Conservation (phyloP, 495 filamentous ascomycete genomes). For the Filosporella fistucella region DNA sequence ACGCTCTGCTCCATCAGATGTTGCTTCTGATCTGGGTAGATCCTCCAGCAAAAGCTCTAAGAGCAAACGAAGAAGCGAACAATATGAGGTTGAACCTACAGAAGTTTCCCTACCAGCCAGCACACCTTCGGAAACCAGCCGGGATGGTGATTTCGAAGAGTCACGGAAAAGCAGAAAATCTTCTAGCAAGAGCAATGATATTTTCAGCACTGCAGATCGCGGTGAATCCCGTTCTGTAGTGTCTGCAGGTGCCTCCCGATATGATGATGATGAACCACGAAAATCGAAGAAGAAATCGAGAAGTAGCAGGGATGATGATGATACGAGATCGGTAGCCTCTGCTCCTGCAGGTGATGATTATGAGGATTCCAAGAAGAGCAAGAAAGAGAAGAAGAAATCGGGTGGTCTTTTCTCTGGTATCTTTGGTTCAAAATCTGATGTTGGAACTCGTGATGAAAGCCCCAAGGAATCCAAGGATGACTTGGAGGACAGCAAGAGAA, state of each 20-base stretch:
- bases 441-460: conserved; percentile 19
- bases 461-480: conserved; percentile 22
- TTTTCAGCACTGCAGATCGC: conserved; percentile 26
- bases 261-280: conserved; percentile 25
- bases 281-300: conserved; percentile 26
- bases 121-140: conserved; percentile 22
- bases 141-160: conserved; percentile 25
- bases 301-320: conserved; percentile 29
- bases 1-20: conserved; percentile 15
- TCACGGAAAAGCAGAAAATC: conserved; percentile 24
- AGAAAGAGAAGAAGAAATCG: conserved; percentile 24
- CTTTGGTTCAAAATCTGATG: conserved; percentile 28
- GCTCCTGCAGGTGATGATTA: conserved; percentile 26
- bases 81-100: conserved; percentile 20
- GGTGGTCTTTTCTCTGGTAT: conserved; percentile 29
- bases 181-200: conserved; percentile 25
- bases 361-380: conserved; percentile 19
- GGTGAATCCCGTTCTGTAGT: conserved; percentile 40
- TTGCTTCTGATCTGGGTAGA: conserved; percentile 18
- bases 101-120: conserved; percentile 24
- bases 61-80: conserved; percentile 13
- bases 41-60: conserved; percentile 28
- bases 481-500: conserved; percentile 23
- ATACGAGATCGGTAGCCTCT: conserved; percentile 35
- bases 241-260: conserved; percentile 29